These are phyloP conservation scores for Jaapia argillacea DNA, from an alignment of 768 basidiomycete genomes.

Conservation along the genomic window DNA sequence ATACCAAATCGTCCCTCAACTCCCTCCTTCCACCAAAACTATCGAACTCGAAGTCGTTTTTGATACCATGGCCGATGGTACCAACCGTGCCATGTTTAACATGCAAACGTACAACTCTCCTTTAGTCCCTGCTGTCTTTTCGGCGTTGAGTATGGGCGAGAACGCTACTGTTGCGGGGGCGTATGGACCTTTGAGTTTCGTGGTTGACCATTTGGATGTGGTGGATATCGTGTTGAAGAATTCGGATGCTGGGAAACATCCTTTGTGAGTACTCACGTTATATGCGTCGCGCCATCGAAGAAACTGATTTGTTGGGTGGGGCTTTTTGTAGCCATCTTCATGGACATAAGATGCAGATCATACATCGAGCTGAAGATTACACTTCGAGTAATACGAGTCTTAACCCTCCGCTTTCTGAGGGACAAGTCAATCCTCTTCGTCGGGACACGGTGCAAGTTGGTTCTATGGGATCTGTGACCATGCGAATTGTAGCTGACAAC, in stretches of 20 bases:
- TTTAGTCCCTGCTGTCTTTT: slow-evolving; percentile 68
- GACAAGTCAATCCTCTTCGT: slow-evolving; percentile 81
- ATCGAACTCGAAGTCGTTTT: slow-evolving; percentile 69
- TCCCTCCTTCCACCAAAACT: slow-evolving; percentile 40
- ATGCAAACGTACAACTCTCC: slow-evolving; percentile 58
- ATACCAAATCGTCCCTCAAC: slow-evolving; percentile 32
- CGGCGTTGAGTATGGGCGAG: slow-evolving; percentile 62
- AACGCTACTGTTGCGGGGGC: slow-evolving; percentile 57
- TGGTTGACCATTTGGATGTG: slow-evolving; percentile 66
- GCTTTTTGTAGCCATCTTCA: slow-evolving; percentile 91
- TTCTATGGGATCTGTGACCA: slow-evolving; percentile 50
- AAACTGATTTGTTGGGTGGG: too few species aligned
- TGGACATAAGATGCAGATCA: slow-evolving; percentile 81
- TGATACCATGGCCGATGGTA: slow-evolving; percentile 79
- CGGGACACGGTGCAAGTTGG: slow-evolving; percentile 83
- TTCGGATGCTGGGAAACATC: slow-evolving; percentile 65
- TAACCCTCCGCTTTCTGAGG: slow-evolving; percentile 75
- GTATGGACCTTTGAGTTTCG: slow-evolving; percentile 75
- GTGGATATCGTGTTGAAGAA: slow-evolving; percentile 74
- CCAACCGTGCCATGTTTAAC: slow-evolving; percentile 76
- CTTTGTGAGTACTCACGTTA: slow-evolving; percentile 81
- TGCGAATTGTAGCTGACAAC: slow-evolving; percentile 83
- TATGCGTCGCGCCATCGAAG: too few species aligned
- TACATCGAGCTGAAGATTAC: slow-evolving; percentile 61
- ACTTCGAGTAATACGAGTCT: slow-evolving; percentile 62